Evolutionary conservation across 805 yeast species (phyloP).

Genomic region (Diddensiella transvaalensis): DNA sequence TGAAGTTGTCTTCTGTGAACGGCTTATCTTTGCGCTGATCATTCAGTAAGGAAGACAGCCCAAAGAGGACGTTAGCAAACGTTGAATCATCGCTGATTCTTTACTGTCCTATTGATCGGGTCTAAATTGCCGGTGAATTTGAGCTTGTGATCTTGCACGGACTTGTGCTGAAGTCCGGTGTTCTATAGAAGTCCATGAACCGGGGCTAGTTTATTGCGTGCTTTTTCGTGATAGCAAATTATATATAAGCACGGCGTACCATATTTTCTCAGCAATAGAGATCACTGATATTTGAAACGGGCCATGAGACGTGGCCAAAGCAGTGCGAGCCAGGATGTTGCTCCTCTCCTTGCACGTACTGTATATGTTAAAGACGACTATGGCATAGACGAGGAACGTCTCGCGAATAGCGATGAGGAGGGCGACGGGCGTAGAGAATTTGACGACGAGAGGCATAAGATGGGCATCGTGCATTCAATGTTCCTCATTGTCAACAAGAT

Average conservation of each 20-base stretch:
- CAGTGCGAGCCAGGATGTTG: neutral
- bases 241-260: too few species aligned
- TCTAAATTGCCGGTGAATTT: too few species aligned
- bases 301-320: neutral
- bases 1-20: too few species aligned
- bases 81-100: too few species aligned
- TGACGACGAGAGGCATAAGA: neutral
- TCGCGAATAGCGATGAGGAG: neutral
- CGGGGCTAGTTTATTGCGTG: neutral
- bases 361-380: neutral
- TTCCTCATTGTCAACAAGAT: slow-evolving; percentile 58
- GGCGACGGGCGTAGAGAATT: neutral
- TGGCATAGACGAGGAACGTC: neutral
- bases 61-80: too few species aligned
- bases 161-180: too few species aligned
- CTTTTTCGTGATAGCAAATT: neutral
- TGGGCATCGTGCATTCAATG: slow-evolving; percentile 35
- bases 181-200: too few species aligned
- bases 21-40: slow-evolving; percentile 2
- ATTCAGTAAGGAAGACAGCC: too few species aligned
- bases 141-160: too few species aligned
- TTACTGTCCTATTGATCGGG: too few species aligned
- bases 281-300: too few species aligned
- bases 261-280: too few species aligned
- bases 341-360: neutral